Evolutionary conservation across 352 stramenopile species (phyloP).

Genomic region (Pythium vanterpoolii): DNA sequence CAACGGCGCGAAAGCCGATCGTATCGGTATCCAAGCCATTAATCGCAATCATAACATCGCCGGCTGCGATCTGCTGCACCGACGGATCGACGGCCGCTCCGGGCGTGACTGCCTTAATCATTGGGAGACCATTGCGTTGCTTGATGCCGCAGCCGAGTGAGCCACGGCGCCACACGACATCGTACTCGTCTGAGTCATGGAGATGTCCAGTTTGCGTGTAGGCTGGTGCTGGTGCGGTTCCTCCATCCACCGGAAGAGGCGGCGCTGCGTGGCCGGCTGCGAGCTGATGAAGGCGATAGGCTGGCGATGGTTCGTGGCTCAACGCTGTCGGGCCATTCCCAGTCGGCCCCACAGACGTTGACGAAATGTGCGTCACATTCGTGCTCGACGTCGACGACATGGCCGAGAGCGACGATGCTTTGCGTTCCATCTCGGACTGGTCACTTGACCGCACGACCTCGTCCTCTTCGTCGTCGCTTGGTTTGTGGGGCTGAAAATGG

Average conservation of each 20-base stretch:
- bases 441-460: conserved; percentile 12
- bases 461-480: conserved; percentile 28
- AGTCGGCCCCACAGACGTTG: not conserved
- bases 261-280: not conserved
- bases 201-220: conserved; percentile 2
- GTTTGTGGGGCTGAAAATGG: conserved; percentile 61
- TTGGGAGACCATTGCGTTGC: conserved; percentile 60
- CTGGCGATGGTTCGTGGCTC: not conserved
- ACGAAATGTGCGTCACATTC: not conserved
- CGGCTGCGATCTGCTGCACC: conserved; percentile 59
- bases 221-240: not conserved
- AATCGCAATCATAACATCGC: conserved; percentile 69
- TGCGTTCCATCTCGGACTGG: conserved; percentile 5
- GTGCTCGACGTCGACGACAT: not conserved
- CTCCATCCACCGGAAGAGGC: not conserved
- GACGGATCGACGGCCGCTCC: conserved; percentile 52
- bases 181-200: conserved; percentile 41
- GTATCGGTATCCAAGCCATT: conserved; percentile 71
- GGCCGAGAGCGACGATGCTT: conserved; percentile 9
- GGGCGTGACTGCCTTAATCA: conserved; percentile 61
- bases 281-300: conserved; percentile 1
- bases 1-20: conserved; percentile 77
- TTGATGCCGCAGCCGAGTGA: conserved; percentile 73
- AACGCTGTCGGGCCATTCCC: not conserved
- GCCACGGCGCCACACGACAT: conserved; percentile 73